phyloP scores from a whole-genome alignment of 805 yeast genomes.

The Ogataea pilisensis region DNA sequence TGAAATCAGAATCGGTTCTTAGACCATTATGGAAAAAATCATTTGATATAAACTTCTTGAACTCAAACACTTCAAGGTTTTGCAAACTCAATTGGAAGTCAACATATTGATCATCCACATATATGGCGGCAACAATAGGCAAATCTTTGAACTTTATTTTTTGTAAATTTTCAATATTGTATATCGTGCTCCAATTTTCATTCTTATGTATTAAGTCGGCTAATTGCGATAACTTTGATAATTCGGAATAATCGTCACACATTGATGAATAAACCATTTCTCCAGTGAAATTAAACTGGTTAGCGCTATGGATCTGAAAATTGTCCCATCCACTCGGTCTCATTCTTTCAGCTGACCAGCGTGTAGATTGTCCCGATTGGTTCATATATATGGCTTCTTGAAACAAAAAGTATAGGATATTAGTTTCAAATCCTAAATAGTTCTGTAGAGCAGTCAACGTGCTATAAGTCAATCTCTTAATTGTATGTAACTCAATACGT shows the following conservation, averaged over 20 bases:
- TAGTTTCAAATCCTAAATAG: constrained; percentile 45
- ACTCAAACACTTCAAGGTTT: constrained; percentile 20
- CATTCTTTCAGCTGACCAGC: constrained; percentile 48
- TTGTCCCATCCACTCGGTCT: constrained; percentile 18
- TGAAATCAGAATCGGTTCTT: constrained; percentile 36
- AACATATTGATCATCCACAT: constrained; percentile 48
- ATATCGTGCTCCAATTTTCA: constrained; percentile 25
- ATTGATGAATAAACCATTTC: constrained; percentile 53
- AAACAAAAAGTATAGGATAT: constrained; percentile 49
- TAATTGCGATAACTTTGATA: constrained; percentile 36
- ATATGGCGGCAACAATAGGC: constrained; percentile 50
- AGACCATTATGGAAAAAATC: constrained; percentile 51
- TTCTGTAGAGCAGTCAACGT: constrained; percentile 34
- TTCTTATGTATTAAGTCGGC: constrained; percentile 35
- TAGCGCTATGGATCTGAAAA: not conserved
- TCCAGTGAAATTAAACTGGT: constrained; percentile 31
- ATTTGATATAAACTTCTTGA: constrained; percentile 41
- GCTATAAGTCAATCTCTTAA: constrained; percentile 36
- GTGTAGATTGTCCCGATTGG: constrained; percentile 31
- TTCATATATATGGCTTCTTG: constrained; percentile 58
- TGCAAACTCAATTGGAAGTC: constrained; percentile 37
- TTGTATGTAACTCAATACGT: constrained; percentile 33
- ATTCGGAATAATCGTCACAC: constrained; percentile 45
- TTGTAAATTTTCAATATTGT: constrained; percentile 22
- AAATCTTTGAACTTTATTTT: constrained; percentile 11